Evolutionary conservation across 192 early-diverging fungal genomes (phyloP), one percentile per base, ranked within the genome.

Genomic region (Anaeromyces robustus): DNA sequence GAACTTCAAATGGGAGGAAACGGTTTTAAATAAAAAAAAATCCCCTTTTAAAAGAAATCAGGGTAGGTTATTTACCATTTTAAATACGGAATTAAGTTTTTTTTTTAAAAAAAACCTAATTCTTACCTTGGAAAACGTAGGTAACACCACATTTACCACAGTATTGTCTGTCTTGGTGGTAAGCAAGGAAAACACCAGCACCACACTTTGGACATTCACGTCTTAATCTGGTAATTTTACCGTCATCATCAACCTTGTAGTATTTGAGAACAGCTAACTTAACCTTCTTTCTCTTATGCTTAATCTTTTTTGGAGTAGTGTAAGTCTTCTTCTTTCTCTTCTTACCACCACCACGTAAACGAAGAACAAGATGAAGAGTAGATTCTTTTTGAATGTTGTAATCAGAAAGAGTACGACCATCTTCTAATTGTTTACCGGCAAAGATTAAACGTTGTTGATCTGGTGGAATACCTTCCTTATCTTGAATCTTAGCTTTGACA

Each of bases 241-340:
- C 96, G 86, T 93, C 92, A 85, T 93, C 92, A 80, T 99, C 97
- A 79, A 99, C 96, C 94, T 99, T 96, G 93, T 98, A 99, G 94
- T 92, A 97, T 93, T 98, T 97, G 87, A 99, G 92, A 83, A 98
- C 94, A 39, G 96, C 95, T 84, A 99, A 90, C 92, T 99, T 99
- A 86, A 98, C 96, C 92, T 98, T 98, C 93, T 95, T 96, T 87
- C 92, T 90, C 95, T 98, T 98, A 92, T 99, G 96, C 87, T 95
- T 94, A 85, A 96, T 96, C 93, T 98, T 98, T 95, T 99, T 98
- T 89, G 97, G 97, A 81, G 97, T 99, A 84, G 96, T 99, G 93
- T 99, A 98, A 82, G 92, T 94, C 96, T 99, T 99, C 96, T 99
- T 99, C 93, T 98, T 99, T 83, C 95, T 92, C 94, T 99, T 98